phyloP scores from a whole-genome alignment of 2,329 filamentous ascomycete species.

The Sclerotinia minor region DNA sequence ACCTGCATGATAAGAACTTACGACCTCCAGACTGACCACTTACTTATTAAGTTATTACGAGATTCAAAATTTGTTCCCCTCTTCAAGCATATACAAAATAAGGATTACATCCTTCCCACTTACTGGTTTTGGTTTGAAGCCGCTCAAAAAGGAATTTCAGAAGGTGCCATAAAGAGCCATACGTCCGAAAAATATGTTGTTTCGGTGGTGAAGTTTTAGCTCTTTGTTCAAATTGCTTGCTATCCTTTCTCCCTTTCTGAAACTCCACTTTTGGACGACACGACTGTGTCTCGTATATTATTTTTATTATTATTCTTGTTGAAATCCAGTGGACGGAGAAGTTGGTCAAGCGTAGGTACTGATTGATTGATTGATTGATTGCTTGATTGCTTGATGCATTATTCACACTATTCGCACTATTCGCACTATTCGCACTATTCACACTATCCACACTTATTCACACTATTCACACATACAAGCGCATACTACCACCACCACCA shows the following conservation, averaged over 20 bases:
- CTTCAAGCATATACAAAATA: not conserved
- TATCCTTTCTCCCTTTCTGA: not conserved
- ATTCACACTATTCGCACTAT: no score
- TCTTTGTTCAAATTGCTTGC: not conserved
- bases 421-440: no score
- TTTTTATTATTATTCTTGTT: no score
- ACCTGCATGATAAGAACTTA: not conserved
- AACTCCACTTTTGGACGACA: not conserved
- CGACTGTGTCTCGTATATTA: conserved; percentile 21
- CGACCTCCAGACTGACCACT: not conserved
- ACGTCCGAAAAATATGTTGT: not conserved
- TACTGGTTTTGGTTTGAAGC: conserved; percentile 1
- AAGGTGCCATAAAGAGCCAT: not conserved
- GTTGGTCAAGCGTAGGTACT: no score
- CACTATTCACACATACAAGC: no score
- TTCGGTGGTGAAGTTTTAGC: conserved; percentile 6
- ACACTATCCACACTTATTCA: not conserved
- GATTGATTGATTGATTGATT: no score
- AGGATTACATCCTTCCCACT: conserved; percentile 1
- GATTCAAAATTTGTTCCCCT: not conserved
- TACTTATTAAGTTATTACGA: no score
- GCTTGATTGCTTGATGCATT: no score
- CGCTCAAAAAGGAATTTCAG: not conserved
- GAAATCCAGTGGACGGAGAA: conserved; percentile 26
- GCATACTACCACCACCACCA: no score